Evolutionary conservation across 2,329 filamentous ascomycete species (phyloP).

Genomic region (Gnomoniopsis smithogilvyi): DNA sequence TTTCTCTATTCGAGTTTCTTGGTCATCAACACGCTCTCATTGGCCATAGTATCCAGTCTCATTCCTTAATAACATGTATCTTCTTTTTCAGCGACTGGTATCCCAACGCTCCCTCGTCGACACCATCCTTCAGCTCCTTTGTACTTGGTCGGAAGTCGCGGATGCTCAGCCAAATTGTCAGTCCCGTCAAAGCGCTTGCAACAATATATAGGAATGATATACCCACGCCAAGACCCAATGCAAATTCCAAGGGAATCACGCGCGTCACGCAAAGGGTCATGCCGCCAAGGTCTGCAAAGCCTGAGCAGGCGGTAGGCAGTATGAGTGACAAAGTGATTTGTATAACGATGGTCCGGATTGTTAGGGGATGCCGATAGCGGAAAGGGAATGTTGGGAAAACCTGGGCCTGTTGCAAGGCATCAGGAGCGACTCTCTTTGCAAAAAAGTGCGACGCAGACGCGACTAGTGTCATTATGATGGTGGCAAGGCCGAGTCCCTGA

Average conservation of each 20-base stretch:
- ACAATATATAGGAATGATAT: conserved; percentile 23
- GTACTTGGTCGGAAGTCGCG: background rate
- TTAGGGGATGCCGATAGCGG: conserved; percentile 1
- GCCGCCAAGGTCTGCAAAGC: conserved; percentile 27
- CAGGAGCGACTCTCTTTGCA: conserved; percentile 19
- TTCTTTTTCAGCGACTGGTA: background rate
- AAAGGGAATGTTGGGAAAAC: background rate
- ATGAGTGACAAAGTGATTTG: conserved; percentile 26
- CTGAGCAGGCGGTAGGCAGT: conserved; percentile 22
- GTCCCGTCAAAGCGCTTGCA: conserved; percentile 20
- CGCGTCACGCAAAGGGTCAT: conserved; percentile 27
- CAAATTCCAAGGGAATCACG: conserved; percentile 25
- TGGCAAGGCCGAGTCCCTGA: conserved; percentile 28
- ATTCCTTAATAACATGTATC: background rate
- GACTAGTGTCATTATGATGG: conserved; percentile 23
- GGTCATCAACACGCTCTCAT: too few relatives aligned
- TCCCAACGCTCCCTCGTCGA: conserved; percentile 3
- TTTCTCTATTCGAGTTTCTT: too few relatives aligned
- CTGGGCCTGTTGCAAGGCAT: background rate
- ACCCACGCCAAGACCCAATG: conserved; percentile 23
- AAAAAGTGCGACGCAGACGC: conserved; percentile 24
- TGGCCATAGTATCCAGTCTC: too few relatives aligned
- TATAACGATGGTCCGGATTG: conserved; percentile 21
- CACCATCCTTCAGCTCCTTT: conserved; percentile 6
- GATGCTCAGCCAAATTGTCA: conserved; percentile 20